A percentile compares a stretch with the other conserved stretches of the same genome.
Evolutionary conservation across 441 rosid genomes (phyloP).

Genomic region (Macaranga tanarius): DNA sequence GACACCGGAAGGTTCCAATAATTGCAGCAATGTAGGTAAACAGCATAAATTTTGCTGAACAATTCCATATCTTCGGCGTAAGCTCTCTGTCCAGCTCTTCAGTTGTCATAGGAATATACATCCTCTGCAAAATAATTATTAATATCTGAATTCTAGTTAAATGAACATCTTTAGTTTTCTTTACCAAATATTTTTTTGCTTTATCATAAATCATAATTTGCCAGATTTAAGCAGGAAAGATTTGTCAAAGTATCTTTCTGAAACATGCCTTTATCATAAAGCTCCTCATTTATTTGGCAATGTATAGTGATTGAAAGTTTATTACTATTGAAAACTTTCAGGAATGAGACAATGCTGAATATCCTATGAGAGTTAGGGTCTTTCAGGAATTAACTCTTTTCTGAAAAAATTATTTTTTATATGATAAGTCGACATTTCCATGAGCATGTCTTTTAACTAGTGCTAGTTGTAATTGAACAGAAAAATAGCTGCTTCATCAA

Average conservation of each 20-base stretch:
- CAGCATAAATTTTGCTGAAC: neutral
- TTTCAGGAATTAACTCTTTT: neutral
- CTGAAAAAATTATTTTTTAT: neutral
- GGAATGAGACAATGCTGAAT: neutral
- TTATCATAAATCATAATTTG: neutral
- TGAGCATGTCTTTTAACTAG: neutral
- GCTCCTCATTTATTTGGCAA: neutral
- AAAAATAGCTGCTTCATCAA: neutral
- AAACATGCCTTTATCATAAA: neutral
- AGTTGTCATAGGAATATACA: neutral
- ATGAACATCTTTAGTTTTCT: neutral
- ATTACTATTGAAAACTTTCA: neutral
- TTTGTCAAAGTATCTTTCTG: neutral
- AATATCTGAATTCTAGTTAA: neutral
- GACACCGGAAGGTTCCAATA: constrained; percentile 1
- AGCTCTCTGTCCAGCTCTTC: constrained; percentile 10
- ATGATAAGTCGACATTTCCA: neutral
- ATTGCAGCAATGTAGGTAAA: constrained; percentile 3
- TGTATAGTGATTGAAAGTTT: neutral
- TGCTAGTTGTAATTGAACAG: neutral
- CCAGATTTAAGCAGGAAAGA: neutral
- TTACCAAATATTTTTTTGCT: neutral
- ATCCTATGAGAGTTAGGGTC: neutral
- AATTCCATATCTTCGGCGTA: neutral
- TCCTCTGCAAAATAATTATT: neutral